phyloP scores from a whole-genome alignment of 441 rosid species.

The Populus trichocarpa region DNA sequence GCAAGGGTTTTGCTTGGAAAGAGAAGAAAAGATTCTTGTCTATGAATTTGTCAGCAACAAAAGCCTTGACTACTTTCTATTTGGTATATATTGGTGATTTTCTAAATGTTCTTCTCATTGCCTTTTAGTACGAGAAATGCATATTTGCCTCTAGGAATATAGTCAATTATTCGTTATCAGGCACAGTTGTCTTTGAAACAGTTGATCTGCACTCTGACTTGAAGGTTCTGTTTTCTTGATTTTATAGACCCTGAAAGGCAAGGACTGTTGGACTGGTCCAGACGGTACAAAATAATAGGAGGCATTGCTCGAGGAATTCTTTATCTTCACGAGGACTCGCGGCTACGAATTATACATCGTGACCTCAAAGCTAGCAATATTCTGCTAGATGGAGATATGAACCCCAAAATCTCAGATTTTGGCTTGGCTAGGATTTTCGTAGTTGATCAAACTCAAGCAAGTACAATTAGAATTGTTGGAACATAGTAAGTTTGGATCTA shows the following conservation, averaged over 20 bases:
- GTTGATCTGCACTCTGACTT: no score
- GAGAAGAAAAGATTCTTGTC: conserved; percentile 29
- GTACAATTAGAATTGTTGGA: conserved; percentile 30
- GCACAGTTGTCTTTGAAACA: neutral
- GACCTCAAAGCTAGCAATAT: conserved; percentile 38
- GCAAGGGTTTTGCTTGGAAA: conserved; percentile 24
- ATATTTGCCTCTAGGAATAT: no score
- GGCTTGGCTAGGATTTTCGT: conserved; percentile 38
- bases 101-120: neutral
- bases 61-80: conserved; percentile 29
- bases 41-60: conserved; percentile 30
- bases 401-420: conserved; percentile 42
- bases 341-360: conserved; percentile 30
- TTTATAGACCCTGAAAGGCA: conserved; percentile 32
- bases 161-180: neutral
- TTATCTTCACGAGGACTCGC: neutral
- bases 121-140: no score
- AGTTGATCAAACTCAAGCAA: conserved; percentile 23
- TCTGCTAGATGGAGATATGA: conserved; percentile 30
- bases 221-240: neutral
- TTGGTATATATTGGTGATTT: conserved; percentile 9
- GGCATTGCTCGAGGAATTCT: conserved; percentile 35
- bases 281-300: conserved; percentile 21
- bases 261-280: conserved; percentile 30
- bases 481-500: conserved; percentile 25